Evolutionary conservation across 148 eudicot genomes (phyloP).

Genomic region (Mesembryanthemum crystallinum): DNA sequence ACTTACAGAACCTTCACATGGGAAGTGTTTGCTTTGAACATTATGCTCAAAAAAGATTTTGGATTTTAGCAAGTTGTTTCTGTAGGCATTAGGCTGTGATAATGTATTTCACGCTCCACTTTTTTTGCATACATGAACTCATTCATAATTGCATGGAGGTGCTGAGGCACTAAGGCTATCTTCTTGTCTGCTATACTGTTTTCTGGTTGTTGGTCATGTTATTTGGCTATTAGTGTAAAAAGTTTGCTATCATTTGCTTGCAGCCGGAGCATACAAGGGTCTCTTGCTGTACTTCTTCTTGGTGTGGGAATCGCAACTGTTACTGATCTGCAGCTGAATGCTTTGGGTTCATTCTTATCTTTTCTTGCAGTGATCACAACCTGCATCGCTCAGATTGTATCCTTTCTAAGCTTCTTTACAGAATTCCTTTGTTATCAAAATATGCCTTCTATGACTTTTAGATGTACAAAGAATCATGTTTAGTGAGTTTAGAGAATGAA

Average conservation of each 20-base stretch:
- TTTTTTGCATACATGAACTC: not conserved
- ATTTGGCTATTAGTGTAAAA: constrained; percentile 11
- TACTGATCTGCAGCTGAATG: constrained; percentile 46
- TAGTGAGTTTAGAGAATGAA: not conserved
- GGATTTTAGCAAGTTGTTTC: not conserved
- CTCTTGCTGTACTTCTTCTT: constrained; percentile 38
- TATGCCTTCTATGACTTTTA: not conserved
- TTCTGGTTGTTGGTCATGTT: not conserved
- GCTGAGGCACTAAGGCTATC: not conserved
- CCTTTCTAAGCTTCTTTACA: constrained; percentile 25
- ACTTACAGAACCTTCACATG: not conserved
- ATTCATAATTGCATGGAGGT: not conserved
- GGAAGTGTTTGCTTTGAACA: not conserved
- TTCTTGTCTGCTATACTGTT: not conserved
- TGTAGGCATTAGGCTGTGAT: not conserved
- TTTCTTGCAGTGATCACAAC: constrained; percentile 45
- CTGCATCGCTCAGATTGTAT: constrained; percentile 49
- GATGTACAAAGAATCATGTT: not conserved
- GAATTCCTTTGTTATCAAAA: not conserved
- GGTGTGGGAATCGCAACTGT: constrained; percentile 49
- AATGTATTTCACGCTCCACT: not conserved
- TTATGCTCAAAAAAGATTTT: not conserved
- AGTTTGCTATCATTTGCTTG: constrained; percentile 12
- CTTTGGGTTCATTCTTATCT: constrained; percentile 43
- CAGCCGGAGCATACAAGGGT: constrained; percentile 44